A percentile compares a stretch with the other conserved stretches of the same genome.
These are phyloP conservation scores for Schoenoplectus tabernaemontani DNA, from an alignment of 202 grass and related monocot species.

Conservation along the genomic window DNA sequence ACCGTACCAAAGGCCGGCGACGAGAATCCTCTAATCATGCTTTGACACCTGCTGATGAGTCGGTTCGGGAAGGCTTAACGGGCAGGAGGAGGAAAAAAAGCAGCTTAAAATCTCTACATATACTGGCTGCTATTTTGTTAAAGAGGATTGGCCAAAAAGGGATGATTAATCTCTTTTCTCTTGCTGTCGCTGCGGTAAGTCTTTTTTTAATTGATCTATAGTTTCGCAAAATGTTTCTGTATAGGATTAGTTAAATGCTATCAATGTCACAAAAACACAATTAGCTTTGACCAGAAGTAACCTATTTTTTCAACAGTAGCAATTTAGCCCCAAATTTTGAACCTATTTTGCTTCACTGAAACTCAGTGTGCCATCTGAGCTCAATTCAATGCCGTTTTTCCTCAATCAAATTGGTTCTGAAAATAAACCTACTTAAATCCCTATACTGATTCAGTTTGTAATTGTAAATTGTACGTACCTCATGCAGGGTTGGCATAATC, in stretches of 20 bases:
- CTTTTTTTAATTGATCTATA: conserved; percentile 9
- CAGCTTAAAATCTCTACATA: conserved; percentile 65
- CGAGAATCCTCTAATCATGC: conserved; percentile 16
- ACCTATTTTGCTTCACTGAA: neutral
- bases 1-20: neutral
- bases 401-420: neutral
- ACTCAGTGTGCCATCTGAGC: neutral
- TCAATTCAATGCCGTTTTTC: neutral
- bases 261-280: neutral
- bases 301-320: neutral
- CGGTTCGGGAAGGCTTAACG: conserved; percentile 28
- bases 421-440: neutral
- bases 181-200: conserved; percentile 54
- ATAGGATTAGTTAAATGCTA: neutral
- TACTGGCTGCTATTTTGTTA: conserved; percentile 74
- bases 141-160: conserved; percentile 69
- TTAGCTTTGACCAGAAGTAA: neutral
- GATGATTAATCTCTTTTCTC: conserved; percentile 52
- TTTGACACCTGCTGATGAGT: conserved; percentile 15
- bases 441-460: neutral
- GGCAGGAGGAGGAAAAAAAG: conserved; percentile 32
- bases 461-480: conserved; percentile 12
- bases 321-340: neutral
- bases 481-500: neutral
- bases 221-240: neutral